Evolutionary conservation across 192 early-diverging fungal species (phyloP), one percentile per base, ranked within the genome.

Genomic region (Phycomyces blakesleeanus): DNA sequence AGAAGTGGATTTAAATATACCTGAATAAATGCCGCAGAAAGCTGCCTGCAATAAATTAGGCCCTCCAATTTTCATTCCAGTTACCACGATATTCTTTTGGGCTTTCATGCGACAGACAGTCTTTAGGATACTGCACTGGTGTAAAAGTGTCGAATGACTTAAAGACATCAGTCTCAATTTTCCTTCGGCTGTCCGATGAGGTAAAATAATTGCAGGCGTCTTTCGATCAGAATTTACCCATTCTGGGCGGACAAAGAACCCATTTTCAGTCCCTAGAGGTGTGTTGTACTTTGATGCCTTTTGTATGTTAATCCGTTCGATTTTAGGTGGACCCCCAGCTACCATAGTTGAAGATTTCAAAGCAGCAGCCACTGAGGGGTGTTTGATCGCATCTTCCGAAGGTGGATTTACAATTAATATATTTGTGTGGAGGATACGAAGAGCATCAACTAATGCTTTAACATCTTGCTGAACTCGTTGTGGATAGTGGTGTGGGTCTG

Each of bases 271-370:
- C 15, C 78, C 60, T 57, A 87, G 47, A 22, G 75, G 69, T 57
- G 78, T 81, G 18, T 71, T 71, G 18, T 74, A 67, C 68, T 89
- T 90, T 8, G 89, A 73, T 0, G 85, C 81, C 76, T 88, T 89
- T 69, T 76, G 63, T 21, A 87, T 57, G 57, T 84, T 83, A 51
- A 92, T 72, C 24, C 29, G 29, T 34, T 34, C 29, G 29, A 86
- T 60, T 0, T 58, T 56, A 8, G 41, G 22, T 14, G 37, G 6
- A 41, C 5, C 57, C 27, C 55, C 57, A 63, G 40, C 59, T 47
- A 27, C 71, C 24, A 27, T 56, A 61, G 71, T 52, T 25, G 59
- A 74, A 10, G 81, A 82, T 26, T 56, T 56, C 3, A 56, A 38
- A 21, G 21, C 1, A 2, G 74, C 58, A 40, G 79, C 63, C 15